These are phyloP conservation scores for Pachysandra terminalis DNA, from an alignment of 164 flowering plant species.

Conservation along the genomic window DNA sequence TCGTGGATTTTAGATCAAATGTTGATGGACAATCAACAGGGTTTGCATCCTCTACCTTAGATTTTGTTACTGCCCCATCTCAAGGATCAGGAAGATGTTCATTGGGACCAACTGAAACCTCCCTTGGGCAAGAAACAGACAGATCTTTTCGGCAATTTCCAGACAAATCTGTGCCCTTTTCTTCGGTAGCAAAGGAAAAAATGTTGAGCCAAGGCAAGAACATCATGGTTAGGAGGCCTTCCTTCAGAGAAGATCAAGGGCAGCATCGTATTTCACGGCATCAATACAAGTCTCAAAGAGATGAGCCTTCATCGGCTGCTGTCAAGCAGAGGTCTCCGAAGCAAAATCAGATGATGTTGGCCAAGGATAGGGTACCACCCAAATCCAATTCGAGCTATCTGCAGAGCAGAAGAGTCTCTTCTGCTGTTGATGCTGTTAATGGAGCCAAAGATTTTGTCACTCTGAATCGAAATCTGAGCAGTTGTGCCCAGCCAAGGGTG, in stretches of 20 bases:
- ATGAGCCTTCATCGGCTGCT: constrained; percentile 17
- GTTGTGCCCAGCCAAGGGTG: constrained; percentile 21
- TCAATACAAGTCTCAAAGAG: constrained; percentile 24
- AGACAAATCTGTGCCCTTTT: constrained; percentile 15
- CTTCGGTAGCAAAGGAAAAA: constrained; percentile 16
- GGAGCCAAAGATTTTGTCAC: constrained; percentile 46
- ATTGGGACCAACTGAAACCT: constrained; percentile 15
- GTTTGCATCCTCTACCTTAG: constrained; percentile 21
- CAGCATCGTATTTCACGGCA: constrained; percentile 25
- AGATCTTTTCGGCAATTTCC: constrained; percentile 13
- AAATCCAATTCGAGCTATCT: constrained; percentile 31
- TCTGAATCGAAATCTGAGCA: constrained; percentile 30
- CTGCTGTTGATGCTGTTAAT: constrained; percentile 29
- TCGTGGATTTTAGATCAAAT: constrained; percentile 15
- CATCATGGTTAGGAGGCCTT: constrained; percentile 15
- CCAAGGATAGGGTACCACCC: constrained; percentile 27
- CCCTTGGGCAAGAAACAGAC: constrained; percentile 27
- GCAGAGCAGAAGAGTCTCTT: constrained; percentile 33
- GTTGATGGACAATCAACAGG: constrained; percentile 22
- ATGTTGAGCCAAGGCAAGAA: constrained; percentile 9
- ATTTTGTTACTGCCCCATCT: constrained; percentile 25
- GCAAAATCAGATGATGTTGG: constrained; percentile 27
- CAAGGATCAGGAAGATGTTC: constrained; percentile 25
- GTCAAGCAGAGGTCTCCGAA: constrained; percentile 24
- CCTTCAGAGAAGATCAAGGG: constrained; percentile 18